Conservation (phyloP, 139 green algal species). For the Pedinophyceae sp. region DNA sequence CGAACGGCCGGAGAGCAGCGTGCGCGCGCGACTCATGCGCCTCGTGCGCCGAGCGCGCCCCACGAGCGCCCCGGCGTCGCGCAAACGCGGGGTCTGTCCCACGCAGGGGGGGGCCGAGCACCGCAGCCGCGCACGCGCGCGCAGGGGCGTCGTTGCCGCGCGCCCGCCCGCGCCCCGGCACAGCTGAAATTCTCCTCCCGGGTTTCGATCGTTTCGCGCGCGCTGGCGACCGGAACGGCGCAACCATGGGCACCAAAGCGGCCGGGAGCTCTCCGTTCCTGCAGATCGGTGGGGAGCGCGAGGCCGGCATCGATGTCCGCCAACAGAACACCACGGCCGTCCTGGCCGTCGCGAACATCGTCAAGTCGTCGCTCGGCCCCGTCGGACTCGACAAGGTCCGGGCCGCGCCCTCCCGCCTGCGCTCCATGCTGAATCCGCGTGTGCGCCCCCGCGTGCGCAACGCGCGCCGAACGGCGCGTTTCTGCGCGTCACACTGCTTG, state of each 20-base stretch:
- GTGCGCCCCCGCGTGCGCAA: not conserved
- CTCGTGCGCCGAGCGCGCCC: no score
- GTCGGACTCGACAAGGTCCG: constrained; percentile 94
- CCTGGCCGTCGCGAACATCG: constrained; percentile 86
- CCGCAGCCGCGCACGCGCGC: not conserved
- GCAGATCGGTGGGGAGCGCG: constrained; percentile 59
- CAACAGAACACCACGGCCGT: constrained; percentile 88
- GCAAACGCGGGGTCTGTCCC: not conserved
- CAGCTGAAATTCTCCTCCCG: no score
- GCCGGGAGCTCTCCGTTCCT: constrained; percentile 4
- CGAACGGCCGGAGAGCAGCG: no score
- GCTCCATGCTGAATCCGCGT: no score
- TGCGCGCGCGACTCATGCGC: no score
- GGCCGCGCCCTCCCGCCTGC: not conserved
- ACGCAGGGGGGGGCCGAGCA: not conserved
- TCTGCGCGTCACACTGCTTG: no score
- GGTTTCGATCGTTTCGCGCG: no score
- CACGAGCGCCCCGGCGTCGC: no score
- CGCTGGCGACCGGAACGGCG: not conserved
- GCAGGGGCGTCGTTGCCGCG: not conserved
- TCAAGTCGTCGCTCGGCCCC: constrained; percentile 88
- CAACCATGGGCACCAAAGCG: not conserved
- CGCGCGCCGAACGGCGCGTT: not conserved
- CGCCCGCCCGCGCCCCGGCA: no score
- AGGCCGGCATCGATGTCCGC: constrained; percentile 81